A percentile compares a stretch with the other conserved stretches of the same genome.
Conservation (phyloP, 2,329 filamentous ascomycete genomes). For the Fusarium sp. region DNA sequence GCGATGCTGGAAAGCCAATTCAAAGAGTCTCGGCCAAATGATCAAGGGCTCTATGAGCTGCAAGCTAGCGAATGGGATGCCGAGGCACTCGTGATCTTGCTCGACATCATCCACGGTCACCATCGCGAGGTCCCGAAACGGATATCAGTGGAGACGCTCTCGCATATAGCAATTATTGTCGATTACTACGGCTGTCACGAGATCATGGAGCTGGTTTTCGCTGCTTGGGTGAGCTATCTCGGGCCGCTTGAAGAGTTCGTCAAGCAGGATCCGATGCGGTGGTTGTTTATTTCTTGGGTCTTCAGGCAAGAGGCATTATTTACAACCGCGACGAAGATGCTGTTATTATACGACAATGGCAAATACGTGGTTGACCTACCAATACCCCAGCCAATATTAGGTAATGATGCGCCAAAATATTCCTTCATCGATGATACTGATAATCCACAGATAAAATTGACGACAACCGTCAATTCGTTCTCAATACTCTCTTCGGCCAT, state of each 20-base stretch:
- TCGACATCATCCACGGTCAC: constrained; percentile 44
- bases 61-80: constrained; percentile 39
- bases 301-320: constrained; percentile 7
- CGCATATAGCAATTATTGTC: constrained; percentile 43
- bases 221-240: constrained; percentile 7
- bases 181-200: constrained; percentile 47
- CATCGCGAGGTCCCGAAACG: constrained; percentile 31
- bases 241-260: not conserved
- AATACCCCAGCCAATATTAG: constrained; percentile 22
- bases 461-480: constrained; percentile 6
- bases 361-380: constrained; percentile 6
- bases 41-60: constrained; percentile 11
- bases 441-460: constrained; percentile 5
- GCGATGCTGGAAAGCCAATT: constrained; percentile 21
- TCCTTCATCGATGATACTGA: not conserved
- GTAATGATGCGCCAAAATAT: not conserved
- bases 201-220: constrained; percentile 26
- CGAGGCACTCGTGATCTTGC: constrained; percentile 41
- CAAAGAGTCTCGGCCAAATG: constrained; percentile 5
- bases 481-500: constrained; percentile 8
- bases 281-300: constrained; percentile 22
- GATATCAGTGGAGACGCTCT: constrained; percentile 36
- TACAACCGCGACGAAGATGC: not conserved
- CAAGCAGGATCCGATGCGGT: constrained; percentile 1
- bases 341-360: constrained; percentile 6